phyloP scores from a whole-genome alignment of 1,284 basidiomycete species.

The Sanghuangporus weigelae region DNA sequence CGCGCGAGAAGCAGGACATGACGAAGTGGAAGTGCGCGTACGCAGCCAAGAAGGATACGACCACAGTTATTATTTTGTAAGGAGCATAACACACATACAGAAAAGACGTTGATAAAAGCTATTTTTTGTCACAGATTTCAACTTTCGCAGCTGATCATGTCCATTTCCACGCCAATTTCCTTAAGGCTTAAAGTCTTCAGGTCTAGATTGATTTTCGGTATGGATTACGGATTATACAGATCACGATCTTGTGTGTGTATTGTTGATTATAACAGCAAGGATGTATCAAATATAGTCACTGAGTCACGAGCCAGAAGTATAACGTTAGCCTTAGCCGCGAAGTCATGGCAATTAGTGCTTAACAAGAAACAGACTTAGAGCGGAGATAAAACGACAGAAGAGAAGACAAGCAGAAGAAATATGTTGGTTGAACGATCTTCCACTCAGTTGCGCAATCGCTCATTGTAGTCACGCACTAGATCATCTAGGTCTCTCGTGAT shows the following conservation, averaged over 20 bases:
- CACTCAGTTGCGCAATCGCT: constrained; percentile 37
- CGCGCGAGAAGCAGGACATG: constrained; percentile 67
- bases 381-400: neutral
- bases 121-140: constrained; percentile 43
- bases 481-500: constrained; percentile 54
- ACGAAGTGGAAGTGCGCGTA: constrained; percentile 74
- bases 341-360: neutral
- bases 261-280: constrained; percentile 3
- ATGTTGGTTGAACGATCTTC: neutral
- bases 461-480: constrained; percentile 53
- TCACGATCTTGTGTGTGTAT: neutral
- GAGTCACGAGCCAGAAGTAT: neutral
- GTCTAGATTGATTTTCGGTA: neutral
- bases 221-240: neutral
- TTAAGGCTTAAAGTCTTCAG: constrained; percentile 58
- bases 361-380: neutral
- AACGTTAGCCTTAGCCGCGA: neutral
- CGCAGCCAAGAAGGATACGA: constrained; percentile 88
- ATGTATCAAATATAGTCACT: constrained; percentile 14
- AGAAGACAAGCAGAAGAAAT: neutral
- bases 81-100: constrained; percentile 28
- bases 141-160: constrained; percentile 54
- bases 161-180: constrained; percentile 65
- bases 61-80: constrained; percentile 89
- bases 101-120: neutral